These are phyloP conservation scores for Kwoniella newhampshirensis DNA, from an alignment of 768 basidiomycete genomes.

Conservation along the genomic window DNA sequence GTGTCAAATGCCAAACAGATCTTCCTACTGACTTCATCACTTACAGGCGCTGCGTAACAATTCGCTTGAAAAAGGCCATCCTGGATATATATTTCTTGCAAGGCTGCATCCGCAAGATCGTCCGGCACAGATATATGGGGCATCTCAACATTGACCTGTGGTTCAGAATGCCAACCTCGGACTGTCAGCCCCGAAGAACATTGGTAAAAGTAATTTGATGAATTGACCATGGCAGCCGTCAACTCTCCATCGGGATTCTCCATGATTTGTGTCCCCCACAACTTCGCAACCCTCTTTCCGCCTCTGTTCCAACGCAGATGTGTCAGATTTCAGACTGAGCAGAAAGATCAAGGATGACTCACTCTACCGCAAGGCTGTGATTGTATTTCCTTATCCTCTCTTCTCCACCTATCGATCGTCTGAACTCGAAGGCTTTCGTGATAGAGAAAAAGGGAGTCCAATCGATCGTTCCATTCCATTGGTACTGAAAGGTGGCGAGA, in stretches of 20 bases:
- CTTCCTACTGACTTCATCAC: constrained; percentile 3
- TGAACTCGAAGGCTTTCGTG: constrained; percentile 66
- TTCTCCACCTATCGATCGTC: constrained; percentile 73
- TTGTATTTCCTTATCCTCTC: constrained; percentile 69
- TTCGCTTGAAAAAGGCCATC: constrained; percentile 39
- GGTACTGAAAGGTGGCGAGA: constrained; percentile 22
- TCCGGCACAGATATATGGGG: constrained; percentile 27
- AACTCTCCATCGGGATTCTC: constrained; percentile 62
- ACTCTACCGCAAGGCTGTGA: constrained; percentile 64
- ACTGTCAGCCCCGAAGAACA: neutral
- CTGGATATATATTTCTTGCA: constrained; percentile 31
- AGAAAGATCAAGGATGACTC: constrained; percentile 6
- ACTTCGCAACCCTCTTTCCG: constrained; percentile 62
- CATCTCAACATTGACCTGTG: constrained; percentile 44
- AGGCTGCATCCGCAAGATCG: constrained; percentile 18
- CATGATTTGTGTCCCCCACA: constrained; percentile 65
- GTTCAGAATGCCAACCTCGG: too few relatives aligned
- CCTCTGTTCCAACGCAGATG: constrained; percentile 54
- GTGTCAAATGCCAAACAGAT: neutral
- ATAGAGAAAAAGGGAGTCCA: constrained; percentile 43
- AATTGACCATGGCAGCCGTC: constrained; percentile 68
- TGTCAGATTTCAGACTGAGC: neutral
- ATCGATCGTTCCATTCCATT: constrained; percentile 49
- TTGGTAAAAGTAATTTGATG: neutral
- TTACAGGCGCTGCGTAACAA: constrained; percentile 34